A percentile compares a stretch with the other conserved stretches of the same genome.
Evolutionary conservation across 2,329 filamentous ascomycete species (phyloP).

Genomic region (Lecanicillium sp.): DNA sequence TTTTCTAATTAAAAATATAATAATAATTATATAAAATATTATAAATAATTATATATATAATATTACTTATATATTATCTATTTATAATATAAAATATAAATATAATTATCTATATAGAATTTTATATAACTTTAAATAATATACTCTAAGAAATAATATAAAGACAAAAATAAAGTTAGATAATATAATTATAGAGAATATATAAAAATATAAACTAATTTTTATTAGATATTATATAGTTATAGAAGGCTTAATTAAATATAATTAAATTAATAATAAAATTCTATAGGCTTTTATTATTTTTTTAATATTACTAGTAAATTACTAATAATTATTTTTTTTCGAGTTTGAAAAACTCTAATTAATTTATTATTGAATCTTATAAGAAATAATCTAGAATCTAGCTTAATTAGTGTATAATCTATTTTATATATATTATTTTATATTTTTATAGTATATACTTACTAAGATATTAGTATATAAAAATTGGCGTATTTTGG

Average conservation of each 20-base stretch:
- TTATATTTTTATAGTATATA: no score
- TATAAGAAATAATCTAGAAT: background rate
- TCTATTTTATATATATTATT: background rate
- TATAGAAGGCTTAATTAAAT: background rate
- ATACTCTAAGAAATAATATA: background rate
- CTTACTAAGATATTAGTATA: no score
- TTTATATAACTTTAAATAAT: background rate
- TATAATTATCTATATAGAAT: no score
- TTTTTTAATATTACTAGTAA: no score
- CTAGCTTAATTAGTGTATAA: background rate
- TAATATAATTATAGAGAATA: background rate
- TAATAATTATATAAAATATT: background rate
- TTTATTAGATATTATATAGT: background rate
- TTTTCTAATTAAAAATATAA: background rate
- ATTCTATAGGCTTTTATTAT: no score
- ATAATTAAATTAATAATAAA: background rate
- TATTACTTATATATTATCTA: background rate
- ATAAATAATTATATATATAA: background rate
- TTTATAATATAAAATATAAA: background rate
- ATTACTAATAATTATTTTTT: no score
- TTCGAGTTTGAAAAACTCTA: background rate
- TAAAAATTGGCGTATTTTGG: no score
- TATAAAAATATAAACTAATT: background rate
- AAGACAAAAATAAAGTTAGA: background rate
- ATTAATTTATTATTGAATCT: background rate